phyloP scores from a whole-genome alignment of 306 rosid species.

The Rosa chinensis region DNA sequence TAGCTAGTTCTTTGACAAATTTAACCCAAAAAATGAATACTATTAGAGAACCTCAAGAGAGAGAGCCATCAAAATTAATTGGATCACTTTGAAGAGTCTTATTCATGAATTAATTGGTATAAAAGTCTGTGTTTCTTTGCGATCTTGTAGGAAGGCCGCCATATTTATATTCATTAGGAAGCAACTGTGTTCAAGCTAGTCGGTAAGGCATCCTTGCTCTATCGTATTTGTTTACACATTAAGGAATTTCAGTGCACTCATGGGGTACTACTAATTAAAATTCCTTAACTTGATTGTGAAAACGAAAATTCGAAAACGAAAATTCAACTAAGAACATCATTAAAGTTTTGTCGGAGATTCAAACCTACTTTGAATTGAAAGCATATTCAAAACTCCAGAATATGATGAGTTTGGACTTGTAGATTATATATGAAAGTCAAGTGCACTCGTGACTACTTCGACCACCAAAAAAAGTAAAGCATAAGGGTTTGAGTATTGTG shows the following conservation, averaged over 20 bases:
- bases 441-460: not conserved
- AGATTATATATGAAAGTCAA: not conserved
- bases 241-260: not conserved
- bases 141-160: not conserved
- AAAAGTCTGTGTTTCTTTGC: not conserved
- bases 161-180: too few species aligned
- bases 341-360: slow-evolving; percentile 2
- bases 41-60: too few species aligned
- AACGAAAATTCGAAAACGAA: not conserved
- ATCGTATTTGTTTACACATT: not conserved
- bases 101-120: not conserved
- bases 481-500: not conserved
- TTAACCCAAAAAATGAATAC: too few species aligned
- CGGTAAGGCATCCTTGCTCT: not conserved
- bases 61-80: too few species aligned
- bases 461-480: not conserved
- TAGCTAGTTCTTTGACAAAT: too few species aligned
- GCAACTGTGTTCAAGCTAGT: not conserved
- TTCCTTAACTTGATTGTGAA: not conserved
- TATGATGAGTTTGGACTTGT: not conserved
- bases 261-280: not conserved
- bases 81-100: not conserved
- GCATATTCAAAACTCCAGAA: not conserved
- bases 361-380: not conserved
- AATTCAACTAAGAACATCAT: not conserved